Base-by-base conservation (phyloP, 345 rosid genomes). In the Alliaria petiolata region DNA sequence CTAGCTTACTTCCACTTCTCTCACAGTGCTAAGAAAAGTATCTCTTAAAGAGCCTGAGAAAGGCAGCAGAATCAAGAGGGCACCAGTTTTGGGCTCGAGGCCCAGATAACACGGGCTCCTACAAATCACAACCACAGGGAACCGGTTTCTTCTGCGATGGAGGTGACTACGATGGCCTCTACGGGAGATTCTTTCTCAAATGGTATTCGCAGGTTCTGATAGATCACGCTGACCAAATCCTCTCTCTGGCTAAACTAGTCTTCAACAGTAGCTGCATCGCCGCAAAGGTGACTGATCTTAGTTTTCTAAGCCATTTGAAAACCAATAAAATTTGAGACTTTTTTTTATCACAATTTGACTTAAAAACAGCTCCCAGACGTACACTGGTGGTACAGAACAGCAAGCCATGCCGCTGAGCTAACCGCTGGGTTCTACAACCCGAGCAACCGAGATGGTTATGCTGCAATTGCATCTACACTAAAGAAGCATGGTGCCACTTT, bases 311-410 rank as follows among this genome's bases (percentile, higher is more conserved):
- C 49, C 53, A 47, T 61, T 53, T 53, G 19, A 43, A 49, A 40
- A 30, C 56, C 46, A 22, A 38, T 2, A 51, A 42, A 22, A 4
- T 40, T 56, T 11, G 13, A 47, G 62, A 56, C 38, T 12, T 49
- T 10, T 45, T 75, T 7, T 57, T 30, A 52, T 77, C 67, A 35
- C 75, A 72, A 76, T 88, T n/a, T 78, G 76, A 79, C 77, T 81
- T 82, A 75, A 51, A 74, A 84, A 82, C 93, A 92, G 99, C 84
- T 95, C 44, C 86, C 97, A 87, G 96, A 89, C 74, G 82, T 85
- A 67, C 86, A 95, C 78, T 95, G 98, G 98, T 91, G 98, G 96
- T 91, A 89, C 82, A 95, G 89, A 85, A 88, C 98, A 59, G 81
- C 87, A 54, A 88, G 97, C 83, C 99, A 95, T 80, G 97, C 99